Evolutionary conservation across 805 yeast genomes (phyloP).

Genomic region (Candida insectalens): DNA sequence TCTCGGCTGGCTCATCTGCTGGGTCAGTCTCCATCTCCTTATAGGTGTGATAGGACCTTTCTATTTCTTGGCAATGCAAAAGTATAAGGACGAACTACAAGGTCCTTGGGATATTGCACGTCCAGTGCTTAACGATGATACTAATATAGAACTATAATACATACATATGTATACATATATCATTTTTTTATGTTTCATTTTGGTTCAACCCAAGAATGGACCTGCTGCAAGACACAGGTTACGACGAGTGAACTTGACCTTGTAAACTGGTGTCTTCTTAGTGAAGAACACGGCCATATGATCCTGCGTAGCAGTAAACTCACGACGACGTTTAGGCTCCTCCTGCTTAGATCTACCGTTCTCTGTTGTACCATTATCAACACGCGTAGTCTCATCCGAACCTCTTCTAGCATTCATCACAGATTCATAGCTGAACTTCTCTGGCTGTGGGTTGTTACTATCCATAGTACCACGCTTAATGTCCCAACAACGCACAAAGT

Average conservation of each 20-base stretch:
- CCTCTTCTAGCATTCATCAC: conserved; percentile 23
- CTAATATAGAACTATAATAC: conserved; percentile 1
- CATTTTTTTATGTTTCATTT: not conserved
- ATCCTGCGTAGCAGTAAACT: conserved; percentile 75
- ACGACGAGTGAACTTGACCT: conserved; percentile 84
- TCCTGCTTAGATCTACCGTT: conserved; percentile 25
- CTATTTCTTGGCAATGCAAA: conserved; percentile 62
- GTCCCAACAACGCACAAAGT: conserved; percentile 94
- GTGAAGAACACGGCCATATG: conserved; percentile 92
- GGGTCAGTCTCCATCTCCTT: conserved; percentile 39
- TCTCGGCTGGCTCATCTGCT: conserved; percentile 29
- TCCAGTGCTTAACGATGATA: conserved; percentile 39
- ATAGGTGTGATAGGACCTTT: conserved; percentile 55
- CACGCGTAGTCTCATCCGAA: conserved; percentile 10
- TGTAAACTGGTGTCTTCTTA: conserved; percentile 87
- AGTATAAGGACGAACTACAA: conserved; percentile 74
- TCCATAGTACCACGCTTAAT: conserved; percentile 77
- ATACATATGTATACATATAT: not conserved
- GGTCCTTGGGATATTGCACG: conserved; percentile 93
- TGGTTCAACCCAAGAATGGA: conserved; percentile 45
- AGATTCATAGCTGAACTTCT: conserved; percentile 35
- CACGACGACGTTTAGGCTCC: conserved; percentile 48
- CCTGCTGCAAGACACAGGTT: conserved; percentile 92
- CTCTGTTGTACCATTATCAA: conserved; percentile 7
- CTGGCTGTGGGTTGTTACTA: conserved; percentile 58